phyloP scores from a whole-genome alignment of 2,329 filamentous ascomycete species.

The Xylariaceae sp. region DNA sequence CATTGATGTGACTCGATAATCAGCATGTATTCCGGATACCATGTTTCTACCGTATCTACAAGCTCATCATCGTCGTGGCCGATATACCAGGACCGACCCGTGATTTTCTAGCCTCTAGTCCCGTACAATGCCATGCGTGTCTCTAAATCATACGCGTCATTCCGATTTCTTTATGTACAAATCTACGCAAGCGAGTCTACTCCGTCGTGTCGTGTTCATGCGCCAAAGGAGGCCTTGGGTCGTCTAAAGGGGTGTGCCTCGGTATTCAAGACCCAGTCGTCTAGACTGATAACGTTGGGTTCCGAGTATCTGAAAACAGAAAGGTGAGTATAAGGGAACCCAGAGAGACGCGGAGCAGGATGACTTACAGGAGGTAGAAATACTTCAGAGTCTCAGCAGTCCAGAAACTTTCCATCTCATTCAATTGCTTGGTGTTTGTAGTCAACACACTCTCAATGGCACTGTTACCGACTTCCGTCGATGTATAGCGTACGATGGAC shows the following conservation, averaged over 20 bases:
- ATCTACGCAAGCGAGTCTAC: background rate
- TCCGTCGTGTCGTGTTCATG: constrained; percentile 2
- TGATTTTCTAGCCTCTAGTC: background rate
- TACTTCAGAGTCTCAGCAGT: constrained; percentile 88
- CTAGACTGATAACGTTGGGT: constrained; percentile 54
- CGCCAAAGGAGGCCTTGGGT: constrained; percentile 20
- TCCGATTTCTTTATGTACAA: background rate
- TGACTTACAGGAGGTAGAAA: constrained; percentile 74
- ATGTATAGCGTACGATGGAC: constrained; percentile 61
- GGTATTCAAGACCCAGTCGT: constrained; percentile 57
- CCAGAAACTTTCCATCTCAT: constrained; percentile 88
- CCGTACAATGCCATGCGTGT: background rate
- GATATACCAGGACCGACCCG: too few species aligned
- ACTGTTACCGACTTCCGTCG: constrained; percentile 61
- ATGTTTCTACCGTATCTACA: too few species aligned
- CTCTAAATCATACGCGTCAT: background rate
- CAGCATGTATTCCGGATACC: too few species aligned
- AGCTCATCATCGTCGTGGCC: too few species aligned
- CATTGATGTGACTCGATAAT: too few species aligned
- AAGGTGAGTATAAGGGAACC: background rate
- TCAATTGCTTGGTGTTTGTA: constrained; percentile 39
- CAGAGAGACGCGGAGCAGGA: background rate
- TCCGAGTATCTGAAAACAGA: constrained; percentile 38
- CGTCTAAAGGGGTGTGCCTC: constrained; percentile 34
- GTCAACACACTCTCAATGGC: constrained; percentile 61